phyloP scores from a whole-genome alignment of 2,329 filamentous ascomycete species.

The Sclerotiophoma versabilis region DNA sequence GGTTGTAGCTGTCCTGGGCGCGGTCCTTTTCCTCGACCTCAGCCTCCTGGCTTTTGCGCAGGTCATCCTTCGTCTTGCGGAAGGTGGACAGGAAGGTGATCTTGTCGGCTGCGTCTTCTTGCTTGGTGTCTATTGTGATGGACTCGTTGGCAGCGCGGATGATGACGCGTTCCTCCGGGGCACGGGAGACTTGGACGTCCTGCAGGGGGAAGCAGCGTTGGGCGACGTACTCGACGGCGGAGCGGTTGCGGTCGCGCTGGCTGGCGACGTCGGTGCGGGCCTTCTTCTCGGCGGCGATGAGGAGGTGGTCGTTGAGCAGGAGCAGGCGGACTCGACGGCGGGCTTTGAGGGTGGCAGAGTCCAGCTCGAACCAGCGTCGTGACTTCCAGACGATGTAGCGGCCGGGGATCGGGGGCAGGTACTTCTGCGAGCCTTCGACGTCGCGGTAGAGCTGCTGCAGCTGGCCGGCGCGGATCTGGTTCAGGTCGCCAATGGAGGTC shows the following conservation, averaged over 20 bases:
- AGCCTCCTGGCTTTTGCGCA: conserved; percentile 82
- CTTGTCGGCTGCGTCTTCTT: conserved; percentile 80
- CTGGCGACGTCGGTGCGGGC: conserved; percentile 75
- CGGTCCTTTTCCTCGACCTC: conserved; percentile 89
- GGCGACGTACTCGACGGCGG: conserved; percentile 75
- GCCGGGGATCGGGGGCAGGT: conserved; percentile 87
- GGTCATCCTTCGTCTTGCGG: conserved; percentile 88
- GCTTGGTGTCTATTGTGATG: conserved; percentile 92
- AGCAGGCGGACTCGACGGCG: conserved; percentile 89
- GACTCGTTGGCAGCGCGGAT: conserved; percentile 88
- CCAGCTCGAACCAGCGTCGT: conserved; percentile 91
- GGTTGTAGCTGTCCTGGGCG: conserved; percentile 83
- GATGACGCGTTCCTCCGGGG: conserved; percentile 73
- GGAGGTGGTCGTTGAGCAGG: conserved; percentile 89
- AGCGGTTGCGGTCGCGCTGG: conserved; percentile 52
- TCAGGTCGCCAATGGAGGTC: conserved; percentile 82
- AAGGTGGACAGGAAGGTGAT: conserved; percentile 83
- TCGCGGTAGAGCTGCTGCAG: conserved; percentile 89
- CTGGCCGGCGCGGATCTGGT: conserved; percentile 72
- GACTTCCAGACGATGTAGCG: conserved; percentile 94
- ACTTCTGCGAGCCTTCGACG: conserved; percentile 98
- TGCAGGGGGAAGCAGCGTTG: conserved; percentile 93
- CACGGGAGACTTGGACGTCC: conserved; percentile 91
- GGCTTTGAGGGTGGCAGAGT: conserved; percentile 97
- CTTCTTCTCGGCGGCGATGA: conserved; percentile 93